Conservation (phyloP, 768 basidiomycete genomes). For the Amanita molliuscula region DNA sequence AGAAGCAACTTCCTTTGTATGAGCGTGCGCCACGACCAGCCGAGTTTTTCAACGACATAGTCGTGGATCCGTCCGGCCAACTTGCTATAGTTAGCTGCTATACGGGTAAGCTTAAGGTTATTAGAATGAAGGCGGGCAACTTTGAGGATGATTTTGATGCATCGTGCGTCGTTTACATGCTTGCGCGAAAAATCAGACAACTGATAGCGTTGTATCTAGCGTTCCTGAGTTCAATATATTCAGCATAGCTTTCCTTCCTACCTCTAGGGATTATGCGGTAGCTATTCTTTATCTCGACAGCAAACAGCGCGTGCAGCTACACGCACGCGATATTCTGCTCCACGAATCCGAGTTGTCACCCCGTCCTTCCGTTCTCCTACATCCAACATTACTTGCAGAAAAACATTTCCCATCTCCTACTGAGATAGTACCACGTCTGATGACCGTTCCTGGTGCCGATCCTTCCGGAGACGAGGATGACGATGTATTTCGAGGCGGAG, state of each 20-base stretch:
- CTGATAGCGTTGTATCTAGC: conserved; percentile 21
- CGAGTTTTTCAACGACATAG: conserved; percentile 62
- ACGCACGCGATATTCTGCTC: conserved; percentile 44
- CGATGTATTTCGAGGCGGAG: conserved; percentile 43
- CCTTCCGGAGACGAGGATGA: conserved; percentile 20
- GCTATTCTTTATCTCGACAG: conserved; percentile 64
- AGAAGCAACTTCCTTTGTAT: conserved; percentile 39
- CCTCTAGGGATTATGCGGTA: conserved; percentile 34
- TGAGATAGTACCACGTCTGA: conserved; percentile 28
- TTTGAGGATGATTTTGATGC: conserved; percentile 51
- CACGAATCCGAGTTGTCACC: conserved; percentile 40
- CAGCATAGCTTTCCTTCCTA: conserved; percentile 51
- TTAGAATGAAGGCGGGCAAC: conserved; percentile 45
- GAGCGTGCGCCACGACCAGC: conserved; percentile 49
- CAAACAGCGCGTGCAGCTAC: conserved; percentile 48
- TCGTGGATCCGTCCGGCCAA: conserved; percentile 54
- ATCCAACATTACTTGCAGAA: conserved; percentile 40
- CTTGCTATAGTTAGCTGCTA: conserved; percentile 59
- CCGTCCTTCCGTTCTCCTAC: conserved; percentile 35
- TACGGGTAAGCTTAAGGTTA: conserved; percentile 56
- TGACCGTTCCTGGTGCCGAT: conserved; percentile 24
- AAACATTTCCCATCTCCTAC: conserved; percentile 34
- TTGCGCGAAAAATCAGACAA: background rate
- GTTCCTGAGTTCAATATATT: conserved; percentile 61
- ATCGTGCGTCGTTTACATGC: conserved; percentile 34